A percentile compares a stretch with the other conserved stretches of the same genome.
phyloP scores from a whole-genome alignment of 768 basidiomycete species.

The Tylopilus balloui region DNA sequence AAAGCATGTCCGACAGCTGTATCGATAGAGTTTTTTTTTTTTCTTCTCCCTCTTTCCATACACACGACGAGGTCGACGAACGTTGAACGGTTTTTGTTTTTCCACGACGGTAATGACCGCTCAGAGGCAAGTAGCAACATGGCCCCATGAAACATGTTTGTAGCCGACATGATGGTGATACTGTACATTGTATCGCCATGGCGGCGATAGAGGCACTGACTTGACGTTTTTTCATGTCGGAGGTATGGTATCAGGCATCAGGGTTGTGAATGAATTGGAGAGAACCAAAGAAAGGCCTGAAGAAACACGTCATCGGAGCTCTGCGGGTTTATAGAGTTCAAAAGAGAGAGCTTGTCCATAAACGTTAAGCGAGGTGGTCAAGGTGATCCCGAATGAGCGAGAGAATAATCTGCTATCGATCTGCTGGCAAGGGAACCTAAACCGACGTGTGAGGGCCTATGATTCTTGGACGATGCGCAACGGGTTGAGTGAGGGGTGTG shows the following conservation, averaged over 20 bases:
- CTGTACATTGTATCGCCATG: conserved; percentile 16
- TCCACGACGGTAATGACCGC: conserved; percentile 25
- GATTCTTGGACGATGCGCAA: conserved; percentile 5
- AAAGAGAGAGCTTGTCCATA: neutral
- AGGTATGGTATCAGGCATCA: conserved; percentile 12
- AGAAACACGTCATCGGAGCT: conserved; percentile 15
- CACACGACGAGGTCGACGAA: conserved; percentile 4
- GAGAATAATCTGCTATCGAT: too few species aligned
- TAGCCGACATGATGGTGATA: conserved; percentile 1
- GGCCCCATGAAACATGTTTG: too few species aligned
- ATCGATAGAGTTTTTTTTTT: conserved; percentile 15
- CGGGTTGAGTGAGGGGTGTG: conserved; percentile 1
- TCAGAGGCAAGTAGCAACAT: conserved; percentile 25
- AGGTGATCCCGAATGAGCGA: conserved; percentile 6
- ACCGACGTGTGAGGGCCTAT: conserved; percentile 11
- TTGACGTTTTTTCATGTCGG: conserved; percentile 10
- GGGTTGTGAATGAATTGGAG: conserved; percentile 22
- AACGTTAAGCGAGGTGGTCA: conserved; percentile 6
- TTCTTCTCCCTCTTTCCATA: too few species aligned
- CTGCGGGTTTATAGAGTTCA: neutral
- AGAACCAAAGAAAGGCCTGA: conserved; percentile 10
- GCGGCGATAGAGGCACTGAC: conserved; percentile 28
- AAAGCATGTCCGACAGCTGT: conserved; percentile 21
- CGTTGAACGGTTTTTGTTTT: neutral
- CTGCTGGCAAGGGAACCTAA: conserved; percentile 6